Evolutionary conservation across 2,329 filamentous ascomycete species (phyloP), one percentile per base, ranked within the genome.

Genomic region (Coleophoma cylindrospora): DNA sequence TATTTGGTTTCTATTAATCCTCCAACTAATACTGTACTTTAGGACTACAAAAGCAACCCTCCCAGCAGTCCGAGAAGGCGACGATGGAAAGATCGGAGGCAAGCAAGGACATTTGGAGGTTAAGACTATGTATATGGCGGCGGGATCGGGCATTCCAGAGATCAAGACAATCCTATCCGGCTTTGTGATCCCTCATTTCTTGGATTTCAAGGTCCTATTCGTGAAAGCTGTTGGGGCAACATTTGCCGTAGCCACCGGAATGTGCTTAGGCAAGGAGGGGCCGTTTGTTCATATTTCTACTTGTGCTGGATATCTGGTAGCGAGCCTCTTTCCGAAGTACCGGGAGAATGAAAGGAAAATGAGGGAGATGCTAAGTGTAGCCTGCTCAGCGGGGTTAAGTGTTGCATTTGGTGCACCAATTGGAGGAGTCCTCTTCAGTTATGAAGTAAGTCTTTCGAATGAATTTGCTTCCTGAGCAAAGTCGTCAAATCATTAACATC

Each of bases 361-460:
- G 68, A 67, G 79, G 11, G 79, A 83, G 62, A 73, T 83, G 60
- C 68, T 83, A 11, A 76, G 75, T 41, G 78, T 79, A 3, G 76
- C 77, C 2, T 81, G 77, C 54, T 77, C 79, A 0, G 69, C 77
- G 12, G 81, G 80, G 2, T 63, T 84, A 44, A 77, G 75, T 15
- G 80, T 83, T 0, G 80, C 80, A 0, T 84, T 83, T 55, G 80
- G 80, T 6, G 80, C 80, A 17, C 81, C 80, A 0, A 81, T 83
- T 47, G 80, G 80, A 1, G 79, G 79, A 9, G 79, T 83, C 0
- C 65, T 83, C 4, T 84, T 84, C 61, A 76, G 73, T 41, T 82
- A 81, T 50, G 76, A 79, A 60, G 63, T 65, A 51, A 45, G 53
- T 49, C 27, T 40, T 14, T 19, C 36, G 8, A 32, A 11, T n/a